Percentiles rank a stretch among this genome's conserved stretches.
Conservation (phyloP, 306 rosid species). For the Mucuna pruriens region DNA sequence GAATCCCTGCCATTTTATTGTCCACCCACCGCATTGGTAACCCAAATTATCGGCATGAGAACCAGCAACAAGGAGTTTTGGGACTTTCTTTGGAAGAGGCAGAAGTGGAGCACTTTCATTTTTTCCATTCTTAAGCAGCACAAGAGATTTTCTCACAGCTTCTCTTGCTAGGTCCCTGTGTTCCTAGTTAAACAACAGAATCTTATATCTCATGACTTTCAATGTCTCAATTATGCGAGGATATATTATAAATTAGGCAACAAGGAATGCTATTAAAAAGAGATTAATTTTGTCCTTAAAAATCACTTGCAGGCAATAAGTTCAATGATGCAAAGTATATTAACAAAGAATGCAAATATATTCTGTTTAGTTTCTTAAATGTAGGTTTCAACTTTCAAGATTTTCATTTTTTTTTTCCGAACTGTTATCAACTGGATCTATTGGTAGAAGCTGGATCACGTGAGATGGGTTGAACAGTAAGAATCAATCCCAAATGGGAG, state of each 20-base stretch:
- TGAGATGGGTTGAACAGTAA: neutral
- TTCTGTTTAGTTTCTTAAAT: conserved; percentile 19
- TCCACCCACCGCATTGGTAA: conserved; percentile 99
- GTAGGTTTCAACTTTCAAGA: neutral
- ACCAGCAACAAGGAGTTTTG: conserved; percentile 81
- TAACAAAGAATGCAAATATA: neutral
- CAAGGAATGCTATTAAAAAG: conserved; percentile 2
- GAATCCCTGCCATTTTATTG: conserved; percentile 96
- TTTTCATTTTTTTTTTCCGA: neutral
- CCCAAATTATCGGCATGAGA: conserved; percentile 96
- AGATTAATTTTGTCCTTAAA: neutral
- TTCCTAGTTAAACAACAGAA: conserved; percentile 56
- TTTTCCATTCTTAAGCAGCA: conserved; percentile 92
- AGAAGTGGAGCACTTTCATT: conserved; percentile 65
- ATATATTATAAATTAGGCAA: conserved; percentile 29
- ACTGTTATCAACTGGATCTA: neutral
- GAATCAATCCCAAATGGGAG: neutral
- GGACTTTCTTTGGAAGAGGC: conserved; percentile 79
- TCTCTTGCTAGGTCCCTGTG: conserved; percentile 91
- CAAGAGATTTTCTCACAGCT: conserved; percentile 93
- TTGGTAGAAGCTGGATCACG: neutral
- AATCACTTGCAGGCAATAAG: neutral
- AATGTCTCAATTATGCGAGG: conserved; percentile 17
- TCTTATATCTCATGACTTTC: conserved; percentile 22
- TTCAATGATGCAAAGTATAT: neutral